Evolutionary conservation across 306 rosid species (phyloP).

Genomic region (Malus sieversii): DNA sequence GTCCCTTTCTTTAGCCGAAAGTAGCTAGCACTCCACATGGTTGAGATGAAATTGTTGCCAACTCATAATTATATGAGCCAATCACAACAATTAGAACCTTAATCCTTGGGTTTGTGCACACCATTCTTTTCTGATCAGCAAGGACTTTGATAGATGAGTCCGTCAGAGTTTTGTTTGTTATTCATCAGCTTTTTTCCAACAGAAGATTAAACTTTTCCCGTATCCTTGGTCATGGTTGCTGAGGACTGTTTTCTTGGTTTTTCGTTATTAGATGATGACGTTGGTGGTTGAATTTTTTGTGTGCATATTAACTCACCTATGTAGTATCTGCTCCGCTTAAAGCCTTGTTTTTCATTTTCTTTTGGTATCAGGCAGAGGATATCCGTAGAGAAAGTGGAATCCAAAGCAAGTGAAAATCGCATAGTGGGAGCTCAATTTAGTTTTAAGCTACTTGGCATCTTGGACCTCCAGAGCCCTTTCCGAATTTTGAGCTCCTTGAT

Average conservation of each 20-base stretch:
- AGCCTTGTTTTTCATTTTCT: background rate
- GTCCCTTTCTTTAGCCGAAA: too few relatives aligned
- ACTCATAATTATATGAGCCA: too few relatives aligned
- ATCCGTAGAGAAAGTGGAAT: constrained; percentile 31
- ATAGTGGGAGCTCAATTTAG: constrained; percentile 63
- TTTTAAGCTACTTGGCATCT: constrained; percentile 29
- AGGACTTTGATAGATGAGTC: background rate
- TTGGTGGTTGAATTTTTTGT: background rate
- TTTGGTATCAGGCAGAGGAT: background rate
- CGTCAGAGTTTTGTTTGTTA: background rate
- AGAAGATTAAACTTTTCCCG: background rate
- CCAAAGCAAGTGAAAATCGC: constrained; percentile 23
- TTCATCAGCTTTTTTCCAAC: background rate
- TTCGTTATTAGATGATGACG: background rate
- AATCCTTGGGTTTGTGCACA: background rate
- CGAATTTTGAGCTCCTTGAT: constrained; percentile 34
- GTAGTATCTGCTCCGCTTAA: background rate
- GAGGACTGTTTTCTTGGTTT: background rate
- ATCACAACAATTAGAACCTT: background rate
- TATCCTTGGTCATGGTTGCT: background rate
- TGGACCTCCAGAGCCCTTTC: constrained; percentile 63
- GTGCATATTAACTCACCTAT: background rate
- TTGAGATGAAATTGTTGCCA: too few relatives aligned
- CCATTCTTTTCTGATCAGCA: background rate
- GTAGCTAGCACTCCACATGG: too few relatives aligned